Evolutionary conservation across 345 rosid species (phyloP).

Genomic region (Eucalyptus pauciflora): DNA sequence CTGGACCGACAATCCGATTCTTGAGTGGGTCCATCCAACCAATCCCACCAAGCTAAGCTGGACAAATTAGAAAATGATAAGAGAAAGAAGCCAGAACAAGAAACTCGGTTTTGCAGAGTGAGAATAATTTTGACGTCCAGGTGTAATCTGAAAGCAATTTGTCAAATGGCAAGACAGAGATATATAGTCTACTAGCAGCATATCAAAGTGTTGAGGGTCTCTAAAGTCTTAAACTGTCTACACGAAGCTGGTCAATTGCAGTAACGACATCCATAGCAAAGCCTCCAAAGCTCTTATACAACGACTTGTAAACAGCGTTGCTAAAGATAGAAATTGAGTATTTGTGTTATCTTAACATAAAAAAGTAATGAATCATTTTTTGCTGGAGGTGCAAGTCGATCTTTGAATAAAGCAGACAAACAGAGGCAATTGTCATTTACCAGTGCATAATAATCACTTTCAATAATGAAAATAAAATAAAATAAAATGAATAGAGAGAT

Average conservation of each 20-base stretch:
- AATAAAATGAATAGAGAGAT: not conserved
- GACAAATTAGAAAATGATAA: too few relatives aligned
- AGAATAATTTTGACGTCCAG: not conserved
- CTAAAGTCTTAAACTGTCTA: not conserved
- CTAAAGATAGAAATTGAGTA: conserved; percentile 9
- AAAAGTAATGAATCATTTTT: not conserved
- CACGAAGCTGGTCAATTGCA: conserved; percentile 45
- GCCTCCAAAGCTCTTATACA: conserved; percentile 93
- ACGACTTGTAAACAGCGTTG: conserved; percentile 77
- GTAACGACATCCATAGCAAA: conserved; percentile 96
- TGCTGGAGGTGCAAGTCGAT: not conserved
- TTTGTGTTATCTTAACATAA: not conserved
- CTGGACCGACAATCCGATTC: fast-evolving
- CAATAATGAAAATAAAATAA: not conserved
- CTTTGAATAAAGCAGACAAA: not conserved
- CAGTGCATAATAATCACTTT: not conserved
- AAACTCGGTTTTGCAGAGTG: not conserved
- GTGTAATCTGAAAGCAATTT: not conserved
- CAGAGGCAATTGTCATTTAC: not conserved
- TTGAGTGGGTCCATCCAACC: too few relatives aligned
- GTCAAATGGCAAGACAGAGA: not conserved
- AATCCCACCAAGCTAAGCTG: too few relatives aligned
- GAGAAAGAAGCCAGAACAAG: not conserved
- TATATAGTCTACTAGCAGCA: not conserved
- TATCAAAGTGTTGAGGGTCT: not conserved